Evolutionary conservation across 2,329 filamentous ascomycete genomes (phyloP).

Genomic region (Neurospora sp.): DNA sequence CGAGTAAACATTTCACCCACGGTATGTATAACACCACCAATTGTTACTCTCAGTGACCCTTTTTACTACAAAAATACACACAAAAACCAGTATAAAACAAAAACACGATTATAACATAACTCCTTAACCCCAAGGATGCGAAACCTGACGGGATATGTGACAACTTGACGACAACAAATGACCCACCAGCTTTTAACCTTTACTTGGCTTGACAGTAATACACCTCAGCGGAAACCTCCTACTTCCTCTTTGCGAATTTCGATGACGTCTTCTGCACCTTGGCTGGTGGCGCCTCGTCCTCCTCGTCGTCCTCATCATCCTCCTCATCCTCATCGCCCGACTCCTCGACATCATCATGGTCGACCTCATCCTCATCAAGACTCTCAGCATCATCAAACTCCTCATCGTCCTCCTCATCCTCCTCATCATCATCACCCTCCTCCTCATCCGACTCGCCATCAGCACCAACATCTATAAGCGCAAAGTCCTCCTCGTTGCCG

Average conservation of each 20-base stretch:
- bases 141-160: not conserved
- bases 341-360: constrained; percentile 26
- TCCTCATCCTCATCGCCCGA: constrained; percentile 24
- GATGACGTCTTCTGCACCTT: constrained; percentile 25
- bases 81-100: not conserved
- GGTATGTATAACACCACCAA: not conserved
- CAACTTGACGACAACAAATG: not conserved
- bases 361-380: constrained; percentile 25
- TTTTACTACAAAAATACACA: not conserved
- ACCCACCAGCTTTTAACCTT: not conserved
- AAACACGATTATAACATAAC: not conserved
- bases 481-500: constrained; percentile 48
- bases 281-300: constrained; percentile 22
- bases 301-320: constrained; percentile 22
- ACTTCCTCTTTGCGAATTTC: constrained; percentile 23
- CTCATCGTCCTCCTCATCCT: constrained; percentile 14
- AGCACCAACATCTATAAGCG: constrained; percentile 16
- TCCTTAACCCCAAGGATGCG: not conserved
- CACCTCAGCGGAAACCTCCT: not conserved
- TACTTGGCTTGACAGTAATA: not conserved
- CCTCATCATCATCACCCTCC: constrained; percentile 25
- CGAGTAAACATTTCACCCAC: not conserved
- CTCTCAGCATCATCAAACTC: constrained; percentile 17
- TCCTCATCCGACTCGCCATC: constrained; percentile 48
- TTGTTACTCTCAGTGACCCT: not conserved